Percentiles rank a stretch among this genome's conserved stretches.
phyloP scores from a whole-genome alignment of 768 basidiomycete genomes.

The Floccularia luteovirens region DNA sequence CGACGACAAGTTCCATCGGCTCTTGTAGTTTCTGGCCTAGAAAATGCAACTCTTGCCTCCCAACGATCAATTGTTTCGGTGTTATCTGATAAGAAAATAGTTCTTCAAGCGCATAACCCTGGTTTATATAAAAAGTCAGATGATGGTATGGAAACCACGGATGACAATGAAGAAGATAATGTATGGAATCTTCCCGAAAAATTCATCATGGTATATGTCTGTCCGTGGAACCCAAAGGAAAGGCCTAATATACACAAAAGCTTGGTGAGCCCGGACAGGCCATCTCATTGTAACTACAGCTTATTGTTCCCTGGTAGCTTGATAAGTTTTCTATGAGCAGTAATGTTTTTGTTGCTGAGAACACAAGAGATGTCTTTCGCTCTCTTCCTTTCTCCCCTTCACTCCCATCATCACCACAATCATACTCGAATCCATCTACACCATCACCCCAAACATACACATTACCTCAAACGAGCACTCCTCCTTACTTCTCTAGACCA shows the following conservation, averaged over 20 bases:
- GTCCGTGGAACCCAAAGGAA: constrained; percentile 54
- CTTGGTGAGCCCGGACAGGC: constrained; percentile 63
- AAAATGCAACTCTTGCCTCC: constrained; percentile 42
- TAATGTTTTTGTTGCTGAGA: constrained; percentile 41
- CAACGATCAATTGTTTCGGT: constrained; percentile 53
- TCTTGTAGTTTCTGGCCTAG: constrained; percentile 66
- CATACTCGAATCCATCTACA: constrained; percentile 19
- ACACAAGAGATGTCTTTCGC: constrained; percentile 27
- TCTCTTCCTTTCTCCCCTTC: constrained; percentile 19
- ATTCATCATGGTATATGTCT: constrained; percentile 71
- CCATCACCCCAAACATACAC: constrained; percentile 15
- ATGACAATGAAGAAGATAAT: constrained; percentile 22
- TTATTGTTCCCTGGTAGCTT: constrained; percentile 34
- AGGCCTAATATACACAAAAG: constrained; percentile 57
- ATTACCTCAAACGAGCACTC: constrained; percentile 17
- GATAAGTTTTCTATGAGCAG: constrained; percentile 78
- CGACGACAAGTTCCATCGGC: constrained; percentile 41
- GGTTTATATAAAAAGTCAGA: constrained; percentile 8
- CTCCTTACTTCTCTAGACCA: constrained; percentile 16
- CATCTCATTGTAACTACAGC: background rate
- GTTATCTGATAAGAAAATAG: constrained; percentile 42
- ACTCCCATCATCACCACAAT: constrained; percentile 10
- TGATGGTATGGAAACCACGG: background rate
- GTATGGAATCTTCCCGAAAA: constrained; percentile 55
- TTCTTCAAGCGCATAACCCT: constrained; percentile 22